Evolutionary conservation across 441 rosid genomes (phyloP).

Genomic region (Caryocar brasiliense): DNA sequence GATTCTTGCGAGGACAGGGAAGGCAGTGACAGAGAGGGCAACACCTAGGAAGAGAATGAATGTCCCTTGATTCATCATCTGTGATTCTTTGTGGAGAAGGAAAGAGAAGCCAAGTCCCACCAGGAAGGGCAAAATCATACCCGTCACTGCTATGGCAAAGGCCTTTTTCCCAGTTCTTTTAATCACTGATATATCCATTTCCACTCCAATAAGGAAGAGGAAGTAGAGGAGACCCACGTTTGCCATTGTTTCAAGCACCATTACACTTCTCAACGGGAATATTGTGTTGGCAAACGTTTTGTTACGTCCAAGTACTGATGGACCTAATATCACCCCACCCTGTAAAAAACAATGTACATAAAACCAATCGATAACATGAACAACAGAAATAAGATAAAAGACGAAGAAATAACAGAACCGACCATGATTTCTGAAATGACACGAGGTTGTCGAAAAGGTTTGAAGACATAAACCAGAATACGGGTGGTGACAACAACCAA

Average conservation of each 20-base stretch:
- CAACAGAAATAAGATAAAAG: neutral
- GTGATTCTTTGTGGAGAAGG: slow-evolving; percentile 16
- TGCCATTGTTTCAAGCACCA: slow-evolving; percentile 99
- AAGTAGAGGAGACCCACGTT: slow-evolving; percentile 82
- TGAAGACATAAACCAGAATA: slow-evolving; percentile 53
- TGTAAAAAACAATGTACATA: slow-evolving; percentile 11
- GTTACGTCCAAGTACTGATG: slow-evolving; percentile 61
- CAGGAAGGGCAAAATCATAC: slow-evolving; percentile 77
- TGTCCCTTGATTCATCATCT: slow-evolving; percentile 32
- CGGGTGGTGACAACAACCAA: slow-evolving; percentile 70
- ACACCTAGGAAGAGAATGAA: slow-evolving; percentile 76
- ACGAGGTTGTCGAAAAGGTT: slow-evolving; percentile 89
- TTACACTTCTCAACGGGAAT: slow-evolving; percentile 79
- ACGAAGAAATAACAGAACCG: neutral
- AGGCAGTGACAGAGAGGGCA: slow-evolving; percentile 84
- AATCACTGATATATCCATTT: slow-evolving; percentile 76
- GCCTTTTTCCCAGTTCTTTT: slow-evolving; percentile 56
- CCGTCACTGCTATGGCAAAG: slow-evolving; percentile 50
- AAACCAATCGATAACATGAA: neutral
- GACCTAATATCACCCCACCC: slow-evolving; percentile 87
- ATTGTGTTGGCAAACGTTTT: slow-evolving; percentile 26
- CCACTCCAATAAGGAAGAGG: slow-evolving; percentile 85
- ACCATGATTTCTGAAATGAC: slow-evolving; percentile 82
- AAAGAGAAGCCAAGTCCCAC: slow-evolving; percentile 49
- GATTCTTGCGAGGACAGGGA: slow-evolving; percentile 82